Evolutionary conservation across 148 eudicot genomes (phyloP).

Genomic region (Cornus kousa): DNA sequence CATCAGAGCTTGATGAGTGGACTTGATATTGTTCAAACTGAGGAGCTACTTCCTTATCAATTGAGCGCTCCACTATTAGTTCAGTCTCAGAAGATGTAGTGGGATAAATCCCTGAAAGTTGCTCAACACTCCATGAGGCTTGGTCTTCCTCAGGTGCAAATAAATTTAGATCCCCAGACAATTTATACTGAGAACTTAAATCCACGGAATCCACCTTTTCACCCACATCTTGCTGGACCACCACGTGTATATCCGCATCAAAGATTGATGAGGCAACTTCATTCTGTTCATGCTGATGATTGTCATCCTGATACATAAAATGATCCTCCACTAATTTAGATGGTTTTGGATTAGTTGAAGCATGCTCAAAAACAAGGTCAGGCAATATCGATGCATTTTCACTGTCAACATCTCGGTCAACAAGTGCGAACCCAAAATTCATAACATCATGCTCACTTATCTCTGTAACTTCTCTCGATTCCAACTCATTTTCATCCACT

Average conservation of each 20-base stretch:
- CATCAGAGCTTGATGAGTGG: conserved; percentile 21
- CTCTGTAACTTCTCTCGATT: conserved; percentile 9
- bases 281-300: conserved; percentile 10
- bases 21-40: conserved; percentile 17
- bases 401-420: conserved; percentile 7
- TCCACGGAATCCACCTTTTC: conserved; percentile 8
- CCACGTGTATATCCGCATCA: conserved; percentile 16
- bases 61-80: conserved; percentile 11
- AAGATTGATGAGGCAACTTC: conserved; percentile 15
- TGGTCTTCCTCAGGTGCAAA: conserved; percentile 18
- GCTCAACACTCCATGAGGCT: conserved; percentile 6
- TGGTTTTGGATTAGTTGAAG: background rate
- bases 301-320: conserved; percentile 13
- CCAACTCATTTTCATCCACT: conserved; percentile 2
- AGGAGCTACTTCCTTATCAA: conserved; percentile 21
- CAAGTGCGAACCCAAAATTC: conserved; percentile 13
- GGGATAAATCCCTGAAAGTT: conserved; percentile 15
- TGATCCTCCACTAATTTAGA: conserved; percentile 12
- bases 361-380: background rate
- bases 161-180: conserved; percentile 17
- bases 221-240: conserved; percentile 6
- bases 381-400: conserved; percentile 9
- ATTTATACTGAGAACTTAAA: conserved; percentile 6
- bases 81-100: conserved; percentile 20
- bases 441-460: conserved; percentile 16